Conservation (phyloP, 306 rosid species). For the Quercus gilva region DNA sequence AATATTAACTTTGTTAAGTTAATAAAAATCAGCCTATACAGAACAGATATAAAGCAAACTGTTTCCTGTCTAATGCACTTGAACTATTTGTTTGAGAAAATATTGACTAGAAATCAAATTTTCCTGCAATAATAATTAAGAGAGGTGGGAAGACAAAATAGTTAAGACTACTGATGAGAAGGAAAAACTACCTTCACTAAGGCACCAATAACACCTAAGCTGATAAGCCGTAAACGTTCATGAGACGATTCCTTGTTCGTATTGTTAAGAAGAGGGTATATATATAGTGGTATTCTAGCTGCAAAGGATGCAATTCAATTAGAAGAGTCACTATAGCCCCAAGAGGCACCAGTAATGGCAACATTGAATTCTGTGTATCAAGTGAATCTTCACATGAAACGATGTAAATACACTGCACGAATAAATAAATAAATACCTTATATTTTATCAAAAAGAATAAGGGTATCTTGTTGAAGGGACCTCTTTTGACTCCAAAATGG, state of each 20-base stretch:
- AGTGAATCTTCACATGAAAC: neutral
- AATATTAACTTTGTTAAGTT: neutral
- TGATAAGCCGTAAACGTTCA: conserved; percentile 39
- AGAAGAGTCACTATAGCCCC: neutral
- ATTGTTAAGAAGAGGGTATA: conserved; percentile 42
- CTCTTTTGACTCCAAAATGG: neutral
- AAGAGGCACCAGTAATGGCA: neutral
- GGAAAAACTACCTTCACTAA: conserved; percentile 36
- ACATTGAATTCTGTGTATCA: neutral
- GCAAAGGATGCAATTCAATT: conserved; percentile 9
- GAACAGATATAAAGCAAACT: neutral
- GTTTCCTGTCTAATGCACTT: too few species aligned
- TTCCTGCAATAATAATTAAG: neutral
- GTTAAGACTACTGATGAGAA: neutral
- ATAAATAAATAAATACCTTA: neutral
- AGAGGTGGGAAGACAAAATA: neutral
- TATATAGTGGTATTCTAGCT: conserved; percentile 36
- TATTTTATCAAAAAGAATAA: neutral
- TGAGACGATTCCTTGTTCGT: conserved; percentile 21
- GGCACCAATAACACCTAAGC: conserved; percentile 50
- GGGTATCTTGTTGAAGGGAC: neutral
- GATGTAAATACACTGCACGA: neutral
- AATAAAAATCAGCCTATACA: neutral
- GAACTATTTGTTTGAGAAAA: neutral
- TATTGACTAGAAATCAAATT: neutral